phyloP scores from a whole-genome alignment of 192 early-diverging fungal species.

The Backusella australiensis region DNA sequence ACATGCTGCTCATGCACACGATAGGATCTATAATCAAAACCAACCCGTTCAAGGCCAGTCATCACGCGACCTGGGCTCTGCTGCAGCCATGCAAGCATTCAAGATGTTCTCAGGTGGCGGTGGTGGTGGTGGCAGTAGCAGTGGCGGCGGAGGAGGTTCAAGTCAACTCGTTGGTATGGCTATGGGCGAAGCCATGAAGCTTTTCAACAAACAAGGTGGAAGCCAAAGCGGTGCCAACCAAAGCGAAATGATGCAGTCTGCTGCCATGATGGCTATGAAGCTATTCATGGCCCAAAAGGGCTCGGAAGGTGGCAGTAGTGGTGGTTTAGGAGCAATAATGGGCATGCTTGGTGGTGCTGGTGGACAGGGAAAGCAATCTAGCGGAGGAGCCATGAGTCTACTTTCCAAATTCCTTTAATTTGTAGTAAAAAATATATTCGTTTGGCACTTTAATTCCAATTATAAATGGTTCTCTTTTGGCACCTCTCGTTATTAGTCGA shows the following conservation, averaged over 20 bases:
- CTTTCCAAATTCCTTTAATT: constrained; percentile 30
- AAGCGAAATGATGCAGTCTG: constrained; percentile 27
- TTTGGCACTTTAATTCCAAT: not conserved
- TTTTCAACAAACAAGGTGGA: constrained; percentile 28
- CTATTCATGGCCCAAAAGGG: constrained; percentile 20
- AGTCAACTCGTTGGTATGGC: constrained; percentile 32
- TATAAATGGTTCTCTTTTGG: not conserved
- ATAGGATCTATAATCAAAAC: constrained; percentile 27
- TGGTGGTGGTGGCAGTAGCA: constrained; percentile 12
- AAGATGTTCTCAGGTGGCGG: constrained; percentile 27
- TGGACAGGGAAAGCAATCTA: not conserved
- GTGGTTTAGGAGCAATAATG: constrained; percentile 26
- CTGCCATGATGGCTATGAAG: constrained; percentile 39
- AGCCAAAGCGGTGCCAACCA: constrained; percentile 17
- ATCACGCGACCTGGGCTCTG: constrained; percentile 29
- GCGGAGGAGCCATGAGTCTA: constrained; percentile 24
- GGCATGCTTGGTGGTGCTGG: constrained; percentile 25
- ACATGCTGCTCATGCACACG: constrained; percentile 21
- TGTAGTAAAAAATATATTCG: not conserved
- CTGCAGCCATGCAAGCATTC: constrained; percentile 37
- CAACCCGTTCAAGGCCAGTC: constrained; percentile 12
- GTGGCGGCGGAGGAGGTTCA: constrained; percentile 10
- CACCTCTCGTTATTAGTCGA: not conserved
- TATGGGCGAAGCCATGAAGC: constrained; percentile 38
- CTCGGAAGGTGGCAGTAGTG: constrained; percentile 11